Evolutionary conservation across 176 grass and related monocot species (phyloP), one percentile per base, ranked within the genome.

Genomic region (Zizania latifolia): DNA sequence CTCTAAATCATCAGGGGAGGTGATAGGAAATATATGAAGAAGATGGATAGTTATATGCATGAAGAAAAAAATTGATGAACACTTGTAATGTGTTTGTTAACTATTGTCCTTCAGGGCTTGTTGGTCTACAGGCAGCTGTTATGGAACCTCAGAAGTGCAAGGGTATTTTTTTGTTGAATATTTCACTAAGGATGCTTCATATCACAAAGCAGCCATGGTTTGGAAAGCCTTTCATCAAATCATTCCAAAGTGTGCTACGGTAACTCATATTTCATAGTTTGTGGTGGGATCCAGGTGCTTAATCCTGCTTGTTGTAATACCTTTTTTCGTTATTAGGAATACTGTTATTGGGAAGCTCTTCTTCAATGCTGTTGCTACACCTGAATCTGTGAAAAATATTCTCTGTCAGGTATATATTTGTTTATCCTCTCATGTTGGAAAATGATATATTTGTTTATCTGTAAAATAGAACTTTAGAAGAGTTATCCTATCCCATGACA

Each of bases 141-240:
- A 82, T 81, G 74, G 75, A 94, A 72, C 86, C 94, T 68, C 77
- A 86, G 17, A 88, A 75, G 17, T 94, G 94, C 58, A 88, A 81
- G 58, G 94, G 94, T 59, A 86, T 98, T 65, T 63, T 98, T 38
- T 77, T 98, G 59, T 76, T 98, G 57, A 87, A 98, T 70, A 98
- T 98, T 86, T 98, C 94, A 54, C 70, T 98, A 66, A 88, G 91
- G 77, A 90, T 98, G 94, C 94, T 98, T 77, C 94, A 93, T 76
- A 93, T 92, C 10, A 98, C 78, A 39, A 98, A 98, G 68, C 94
- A 98, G 69, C 94, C 91, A 22, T 98, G 94, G 94, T 98, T 85
- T 56, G 94, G 78, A 50, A 92, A 66, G 80, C 94, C 94, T 83
- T 98, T 98, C 35, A 92, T 98, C 61, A 93, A 56, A 76, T 94